A percentile compares a stretch with the other conserved stretches of the same genome.
Evolutionary conservation across 306 rosid genomes (phyloP).

Genomic region (Vigna unguiculata): DNA sequence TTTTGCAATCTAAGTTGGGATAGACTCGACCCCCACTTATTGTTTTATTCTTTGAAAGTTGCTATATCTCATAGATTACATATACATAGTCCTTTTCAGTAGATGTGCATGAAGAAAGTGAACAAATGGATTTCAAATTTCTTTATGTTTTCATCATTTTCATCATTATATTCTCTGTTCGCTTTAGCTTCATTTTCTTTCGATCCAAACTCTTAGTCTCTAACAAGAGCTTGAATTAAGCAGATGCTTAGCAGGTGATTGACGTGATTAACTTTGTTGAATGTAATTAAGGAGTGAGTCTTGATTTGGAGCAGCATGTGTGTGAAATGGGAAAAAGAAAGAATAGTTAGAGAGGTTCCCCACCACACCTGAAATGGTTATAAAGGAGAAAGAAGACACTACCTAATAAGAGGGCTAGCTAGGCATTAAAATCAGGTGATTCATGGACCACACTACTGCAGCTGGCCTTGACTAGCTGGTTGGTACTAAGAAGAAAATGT

Average conservation of each 20-base stretch:
- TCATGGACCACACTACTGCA: constrained; percentile 66
- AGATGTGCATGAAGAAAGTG: constrained; percentile 26
- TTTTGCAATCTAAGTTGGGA: constrained; percentile 62
- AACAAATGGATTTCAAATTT: constrained; percentile 37
- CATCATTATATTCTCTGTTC: constrained; percentile 36
- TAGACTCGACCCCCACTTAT: constrained; percentile 59
- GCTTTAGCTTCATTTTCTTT: background rate
- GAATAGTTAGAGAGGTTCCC: constrained; percentile 6
- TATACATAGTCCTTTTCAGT: constrained; percentile 60
- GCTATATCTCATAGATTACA: constrained; percentile 53
- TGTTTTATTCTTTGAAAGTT: constrained; percentile 66
- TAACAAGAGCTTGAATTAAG: background rate
- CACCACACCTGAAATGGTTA: constrained; percentile 56
- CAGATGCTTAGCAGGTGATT: constrained; percentile 9
- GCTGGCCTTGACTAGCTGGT: constrained; percentile 54
- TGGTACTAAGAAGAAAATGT: constrained; percentile 45
- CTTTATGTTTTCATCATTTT: constrained; percentile 29
- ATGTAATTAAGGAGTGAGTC: constrained; percentile 1
- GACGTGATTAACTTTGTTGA: background rate
- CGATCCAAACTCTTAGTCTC: background rate
- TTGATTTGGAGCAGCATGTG: constrained; percentile 36
- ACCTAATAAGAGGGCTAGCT: constrained; percentile 44
- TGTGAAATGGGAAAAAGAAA: constrained; percentile 13
- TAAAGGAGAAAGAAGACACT: constrained; percentile 47
- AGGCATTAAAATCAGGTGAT: constrained; percentile 66